Base-by-base conservation (phyloP, 2,329 filamentous ascomycete species). In the Achaetomium macrosporum region DNA sequence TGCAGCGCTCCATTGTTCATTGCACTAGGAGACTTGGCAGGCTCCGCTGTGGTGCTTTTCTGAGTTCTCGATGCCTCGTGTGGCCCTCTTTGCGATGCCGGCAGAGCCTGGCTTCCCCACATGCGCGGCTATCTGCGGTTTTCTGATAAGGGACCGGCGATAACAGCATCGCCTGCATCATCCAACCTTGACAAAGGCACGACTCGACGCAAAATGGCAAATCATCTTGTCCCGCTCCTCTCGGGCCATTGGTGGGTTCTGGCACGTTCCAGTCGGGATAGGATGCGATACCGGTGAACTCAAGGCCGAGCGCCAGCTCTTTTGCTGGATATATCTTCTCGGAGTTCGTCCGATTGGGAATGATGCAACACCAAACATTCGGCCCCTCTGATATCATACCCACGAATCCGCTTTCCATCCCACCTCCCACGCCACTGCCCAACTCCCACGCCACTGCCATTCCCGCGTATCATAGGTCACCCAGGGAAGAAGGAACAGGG, bases 71-170 rank as follows among this genome's bases (percentile, higher is more conserved):
- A 46, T 31, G 45, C 25, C 10, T 43, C 16, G 35, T 52, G 53
- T 45, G 43, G 42, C 49, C 53, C 44, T 43, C 36, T n/a, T 20
- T 50, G 54, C 46, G 49, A 54, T 55, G 55, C 51, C 55, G 57
- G 57, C 48, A 54, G 52, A 45, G 12, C 25, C 5, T n/a, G n/a
- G 30, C 1, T 41, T 55, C 54, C 50, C 57, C 52, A 56, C 55
- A 42, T 1, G 17, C 35, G 40, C 63, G 63, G 63, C 59, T 65
- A 65, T 51, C 49, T 47, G 55, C 63, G 63, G 63, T 59, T 58
- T 60, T 63, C 57, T 57, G 60, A 62, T 59, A 59, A 57, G 56
- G 45, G 43, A 51, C 39, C 50, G 43, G 43, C 55, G 51, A 62
- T 63, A 58, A 48, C 61, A 63, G 60, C 62, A 60, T 64, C 48